Evolutionary conservation across 2,329 filamentous ascomycete genomes (phyloP).

Genomic region (Penicillium decumbens): DNA sequence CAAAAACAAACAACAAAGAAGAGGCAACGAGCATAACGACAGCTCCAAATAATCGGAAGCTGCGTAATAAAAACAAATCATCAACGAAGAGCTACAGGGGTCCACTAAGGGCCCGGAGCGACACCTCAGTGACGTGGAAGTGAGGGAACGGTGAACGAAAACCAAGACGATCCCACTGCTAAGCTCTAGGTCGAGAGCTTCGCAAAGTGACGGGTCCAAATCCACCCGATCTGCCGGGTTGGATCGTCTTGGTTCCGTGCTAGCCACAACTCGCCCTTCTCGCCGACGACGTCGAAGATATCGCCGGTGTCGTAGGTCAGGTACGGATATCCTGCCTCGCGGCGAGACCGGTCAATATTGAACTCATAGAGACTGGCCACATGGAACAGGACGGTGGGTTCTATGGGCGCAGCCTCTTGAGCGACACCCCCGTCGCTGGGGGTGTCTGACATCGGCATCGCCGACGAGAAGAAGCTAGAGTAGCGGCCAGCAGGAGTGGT

Average conservation of each 20-base stretch:
- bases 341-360: conserved; percentile 86
- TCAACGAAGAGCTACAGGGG: neutral
- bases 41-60: neutral
- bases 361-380: conserved; percentile 95
- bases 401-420: conserved; percentile 37
- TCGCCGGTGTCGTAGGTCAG: conserved; percentile 93
- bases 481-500: conserved; percentile 51
- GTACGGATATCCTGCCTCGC: conserved; percentile 93
- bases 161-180: neutral
- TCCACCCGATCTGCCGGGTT: conserved; percentile 79
- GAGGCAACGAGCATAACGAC: conserved; percentile 6
- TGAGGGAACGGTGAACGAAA: neutral
- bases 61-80: conserved; percentile 1
- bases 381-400: conserved; percentile 71
- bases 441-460: conserved; percentile 71
- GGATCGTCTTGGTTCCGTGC: conserved; percentile 94
- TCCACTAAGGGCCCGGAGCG: neutral
- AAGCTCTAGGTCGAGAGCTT: conserved; percentile 36
- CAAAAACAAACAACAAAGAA: conserved; percentile 9
- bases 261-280: conserved; percentile 96
- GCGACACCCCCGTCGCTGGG: conserved; percentile 28
- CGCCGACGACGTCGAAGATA: conserved; percentile 88
- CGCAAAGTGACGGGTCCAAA: conserved; percentile 98
- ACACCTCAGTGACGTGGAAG: neutral
- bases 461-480: conserved; percentile 80